A percentile compares a stretch with the other conserved stretches of the same genome.
Conservation (phyloP, 2,329 filamentous ascomycete species). For the Mycocentrospora acerina region DNA sequence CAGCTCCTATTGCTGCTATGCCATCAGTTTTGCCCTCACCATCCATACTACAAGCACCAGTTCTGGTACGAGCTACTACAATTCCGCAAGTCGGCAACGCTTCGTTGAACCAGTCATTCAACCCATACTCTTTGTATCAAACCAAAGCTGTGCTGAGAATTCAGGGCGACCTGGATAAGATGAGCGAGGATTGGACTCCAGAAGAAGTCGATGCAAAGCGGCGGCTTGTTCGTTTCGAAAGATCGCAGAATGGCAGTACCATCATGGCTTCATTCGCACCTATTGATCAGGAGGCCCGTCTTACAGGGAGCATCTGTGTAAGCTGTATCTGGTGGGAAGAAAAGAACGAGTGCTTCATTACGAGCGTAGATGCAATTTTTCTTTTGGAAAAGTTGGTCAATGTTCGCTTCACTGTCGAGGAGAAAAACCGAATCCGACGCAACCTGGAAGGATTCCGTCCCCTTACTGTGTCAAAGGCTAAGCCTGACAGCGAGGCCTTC, state of each 20-base stretch:
- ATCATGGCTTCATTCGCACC: constrained; percentile 79
- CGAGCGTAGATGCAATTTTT: constrained; percentile 94
- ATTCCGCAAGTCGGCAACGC: constrained; percentile 56
- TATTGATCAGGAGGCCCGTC: constrained; percentile 75
- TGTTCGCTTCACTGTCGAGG: constrained; percentile 87
- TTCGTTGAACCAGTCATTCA: constrained; percentile 55
- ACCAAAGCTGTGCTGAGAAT: constrained; percentile 81
- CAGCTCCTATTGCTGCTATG: constrained; percentile 41
- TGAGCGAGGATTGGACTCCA: constrained; percentile 79
- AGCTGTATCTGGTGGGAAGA: constrained; percentile 98
- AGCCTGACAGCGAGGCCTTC: constrained; percentile 90
- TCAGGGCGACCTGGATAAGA: constrained; percentile 77
- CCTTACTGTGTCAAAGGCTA: constrained; percentile 88
- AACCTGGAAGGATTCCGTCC: constrained; percentile 95
- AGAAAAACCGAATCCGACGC: constrained; percentile 95
- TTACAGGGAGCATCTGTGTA: constrained; percentile 85
- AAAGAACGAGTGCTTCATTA: constrained; percentile 87
- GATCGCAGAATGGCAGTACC: constrained; percentile 78
- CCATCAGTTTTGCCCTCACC: constrained; percentile 49
- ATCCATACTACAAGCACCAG: constrained; percentile 53
- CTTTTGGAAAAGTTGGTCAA: constrained; percentile 90
- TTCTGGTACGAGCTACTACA: constrained; percentile 68
- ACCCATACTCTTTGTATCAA: constrained; percentile 78
- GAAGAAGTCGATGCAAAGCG: constrained; percentile 80
- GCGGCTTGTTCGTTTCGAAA: constrained; percentile 84